phyloP scores from a whole-genome alignment of 2,329 filamentous ascomycete genomes.

The Claviceps sp. region DNA sequence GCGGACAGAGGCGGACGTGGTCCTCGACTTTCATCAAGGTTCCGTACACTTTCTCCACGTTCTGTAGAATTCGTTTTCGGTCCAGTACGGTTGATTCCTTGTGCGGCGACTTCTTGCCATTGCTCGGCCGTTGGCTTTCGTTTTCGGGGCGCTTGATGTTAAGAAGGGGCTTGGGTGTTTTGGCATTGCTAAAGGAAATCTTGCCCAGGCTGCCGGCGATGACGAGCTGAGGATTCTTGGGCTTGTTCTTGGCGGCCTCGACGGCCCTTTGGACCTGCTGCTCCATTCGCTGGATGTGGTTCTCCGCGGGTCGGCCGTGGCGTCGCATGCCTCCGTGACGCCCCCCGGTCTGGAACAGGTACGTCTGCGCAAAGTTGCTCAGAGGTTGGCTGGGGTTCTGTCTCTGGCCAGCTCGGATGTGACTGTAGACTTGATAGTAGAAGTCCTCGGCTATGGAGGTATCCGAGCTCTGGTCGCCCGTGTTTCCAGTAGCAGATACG shows the following conservation, averaged over 20 bases:
- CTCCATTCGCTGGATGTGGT: constrained; percentile 98
- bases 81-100: constrained; percentile 42
- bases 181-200: constrained; percentile 97
- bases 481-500: constrained; percentile 79
- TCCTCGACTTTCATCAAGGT: constrained; percentile 91
- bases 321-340: constrained; percentile 62
- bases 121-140: constrained; percentile 39
- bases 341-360: constrained; percentile 86
- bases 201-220: constrained; percentile 94
- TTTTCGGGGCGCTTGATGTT: constrained; percentile 86
- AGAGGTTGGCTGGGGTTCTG: constrained; percentile 88
- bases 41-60: constrained; percentile 79
- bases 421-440: constrained; percentile 95
- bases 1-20: constrained; percentile 68
- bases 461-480: constrained; percentile 67
- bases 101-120: constrained; percentile 27
- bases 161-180: constrained; percentile 86
- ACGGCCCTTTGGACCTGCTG: constrained; percentile 96
- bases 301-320: constrained; percentile 74
- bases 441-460: constrained; percentile 83
- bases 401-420: constrained; percentile 78
- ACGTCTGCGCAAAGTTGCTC: constrained; percentile 95
- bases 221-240: constrained; percentile 93
- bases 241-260: constrained; percentile 91
- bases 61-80: constrained; percentile 68